Conservation (phyloP, 1,284 basidiomycete species). For the Ustilago loliicola region DNA sequence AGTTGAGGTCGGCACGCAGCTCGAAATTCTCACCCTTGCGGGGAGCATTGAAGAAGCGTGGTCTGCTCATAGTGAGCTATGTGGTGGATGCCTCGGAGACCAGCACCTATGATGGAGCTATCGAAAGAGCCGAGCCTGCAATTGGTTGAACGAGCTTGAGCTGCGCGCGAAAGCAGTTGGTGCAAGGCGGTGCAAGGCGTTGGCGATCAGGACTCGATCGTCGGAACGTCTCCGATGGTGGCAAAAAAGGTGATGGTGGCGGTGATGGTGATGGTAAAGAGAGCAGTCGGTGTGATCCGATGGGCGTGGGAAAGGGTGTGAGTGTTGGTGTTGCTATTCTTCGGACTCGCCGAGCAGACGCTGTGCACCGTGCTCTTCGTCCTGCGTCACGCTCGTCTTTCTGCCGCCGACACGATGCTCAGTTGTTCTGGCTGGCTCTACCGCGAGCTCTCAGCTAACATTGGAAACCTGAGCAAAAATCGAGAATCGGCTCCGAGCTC, state of each 20-base stretch:
- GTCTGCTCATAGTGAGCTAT: slow-evolving; percentile 60
- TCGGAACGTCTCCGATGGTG: neutral
- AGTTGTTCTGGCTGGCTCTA: slow-evolving; percentile 23
- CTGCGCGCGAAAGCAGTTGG: neutral
- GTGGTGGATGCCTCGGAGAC: neutral
- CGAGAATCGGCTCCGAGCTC: slow-evolving; percentile 13
- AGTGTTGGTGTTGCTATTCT: slow-evolving; percentile 21
- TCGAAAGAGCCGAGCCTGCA: neutral
- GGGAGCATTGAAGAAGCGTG: slow-evolving; percentile 70
- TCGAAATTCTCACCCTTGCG: slow-evolving; percentile 70
- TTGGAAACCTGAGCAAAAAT: neutral
- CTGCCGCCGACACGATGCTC: neutral
- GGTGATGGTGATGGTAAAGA: slow-evolving; percentile 1
- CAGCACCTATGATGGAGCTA: neutral
- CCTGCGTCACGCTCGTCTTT: slow-evolving; percentile 23
- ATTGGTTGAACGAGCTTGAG: neutral
- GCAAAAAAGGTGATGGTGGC: neutral
- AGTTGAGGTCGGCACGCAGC: slow-evolving; percentile 77
- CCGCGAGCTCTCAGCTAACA: slow-evolving; percentile 13
- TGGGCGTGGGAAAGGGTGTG: neutral
- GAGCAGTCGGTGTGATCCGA: neutral
- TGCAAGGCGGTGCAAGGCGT: neutral
- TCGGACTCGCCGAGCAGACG: slow-evolving; percentile 24
- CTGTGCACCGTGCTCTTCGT: neutral
- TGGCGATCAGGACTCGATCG: neutral